Conservation (phyloP, 2,329 filamentous ascomycete species). For the Penicillium sp. region DNA sequence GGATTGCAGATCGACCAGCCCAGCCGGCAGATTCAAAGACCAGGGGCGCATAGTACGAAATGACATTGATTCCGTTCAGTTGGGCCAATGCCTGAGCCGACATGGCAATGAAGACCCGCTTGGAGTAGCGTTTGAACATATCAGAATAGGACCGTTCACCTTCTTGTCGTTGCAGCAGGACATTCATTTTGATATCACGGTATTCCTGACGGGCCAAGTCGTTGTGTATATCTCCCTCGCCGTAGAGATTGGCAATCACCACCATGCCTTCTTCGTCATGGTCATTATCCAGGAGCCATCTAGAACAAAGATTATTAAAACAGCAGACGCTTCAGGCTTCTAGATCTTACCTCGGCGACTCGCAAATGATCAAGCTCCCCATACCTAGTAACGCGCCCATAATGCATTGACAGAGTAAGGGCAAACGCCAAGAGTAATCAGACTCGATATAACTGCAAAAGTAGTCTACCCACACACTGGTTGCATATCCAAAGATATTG, state of each 20-base stretch:
- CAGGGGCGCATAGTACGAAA: slow-evolving; percentile 95
- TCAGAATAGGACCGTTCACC: slow-evolving; percentile 87
- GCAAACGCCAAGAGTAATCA: slow-evolving; percentile 85
- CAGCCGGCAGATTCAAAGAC: slow-evolving; percentile 98
- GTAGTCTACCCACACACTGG: slow-evolving; percentile 98
- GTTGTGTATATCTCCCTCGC: slow-evolving; percentile 92
- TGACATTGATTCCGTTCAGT: slow-evolving; percentile 98
- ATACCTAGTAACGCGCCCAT: slow-evolving; percentile 85
- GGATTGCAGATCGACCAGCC: slow-evolving; percentile 81
- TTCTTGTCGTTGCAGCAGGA: slow-evolving; percentile 88
- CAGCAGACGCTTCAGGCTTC: background rate
- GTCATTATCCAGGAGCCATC: slow-evolving; percentile 96
- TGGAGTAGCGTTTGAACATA: slow-evolving; percentile 92
- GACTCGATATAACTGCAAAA: slow-evolving; percentile 87
- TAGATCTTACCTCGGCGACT: slow-evolving; percentile 76
- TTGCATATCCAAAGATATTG: slow-evolving; percentile 93
- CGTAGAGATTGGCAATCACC: slow-evolving; percentile 96
- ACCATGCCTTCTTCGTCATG: slow-evolving; percentile 98
- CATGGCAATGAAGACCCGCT: slow-evolving; percentile 97
- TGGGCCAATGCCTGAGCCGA: slow-evolving; percentile 94
- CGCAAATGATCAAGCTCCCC: slow-evolving; percentile 89
- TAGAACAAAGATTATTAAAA: slow-evolving; percentile 35
- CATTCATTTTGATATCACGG: slow-evolving; percentile 98
- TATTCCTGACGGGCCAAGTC: slow-evolving; percentile 91
- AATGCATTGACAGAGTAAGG: slow-evolving; percentile 85